phyloP scores from a whole-genome alignment of 1,139 yeast species.

The Pichia sp. region DNA sequence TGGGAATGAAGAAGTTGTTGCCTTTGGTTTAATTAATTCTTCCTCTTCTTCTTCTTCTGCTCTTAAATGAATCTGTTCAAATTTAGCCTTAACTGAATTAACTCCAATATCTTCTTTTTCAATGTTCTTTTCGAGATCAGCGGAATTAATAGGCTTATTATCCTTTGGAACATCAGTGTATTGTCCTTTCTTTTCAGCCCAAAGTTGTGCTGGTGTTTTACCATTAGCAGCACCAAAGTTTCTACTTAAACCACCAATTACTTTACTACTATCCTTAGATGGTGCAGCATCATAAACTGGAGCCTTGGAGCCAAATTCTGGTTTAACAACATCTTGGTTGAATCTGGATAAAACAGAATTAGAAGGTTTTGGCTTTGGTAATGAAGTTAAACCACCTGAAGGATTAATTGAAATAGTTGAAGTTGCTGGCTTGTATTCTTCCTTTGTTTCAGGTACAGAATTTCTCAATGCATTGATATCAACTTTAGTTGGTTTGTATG shows the following conservation, averaged over 20 bases:
- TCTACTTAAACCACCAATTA: conserved; percentile 60
- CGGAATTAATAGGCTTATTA: conserved; percentile 27
- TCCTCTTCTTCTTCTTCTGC: conserved; percentile 27
- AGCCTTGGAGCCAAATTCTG: conserved; percentile 55
- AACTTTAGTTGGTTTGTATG: conserved; percentile 63
- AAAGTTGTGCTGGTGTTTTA: conserved; percentile 88
- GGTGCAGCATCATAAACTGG: conserved; percentile 32
- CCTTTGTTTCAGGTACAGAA: conserved; percentile 31
- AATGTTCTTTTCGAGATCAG: conserved; percentile 12
- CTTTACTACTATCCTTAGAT: conserved; percentile 37
- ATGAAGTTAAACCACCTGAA: conserved; percentile 46
- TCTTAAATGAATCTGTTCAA: conserved; percentile 23
- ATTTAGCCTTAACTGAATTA: conserved; percentile 25
- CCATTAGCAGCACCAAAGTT: conserved; percentile 71
- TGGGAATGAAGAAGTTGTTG: conserved; percentile 20
- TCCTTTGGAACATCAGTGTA: conserved; percentile 39
- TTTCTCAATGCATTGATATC: conserved; percentile 37
- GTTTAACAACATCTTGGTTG: conserved; percentile 32
- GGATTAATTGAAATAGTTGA: conserved; percentile 23
- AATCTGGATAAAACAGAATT: conserved; percentile 50
- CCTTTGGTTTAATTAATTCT: conserved; percentile 18
- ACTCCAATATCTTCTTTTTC: conserved; percentile 26
- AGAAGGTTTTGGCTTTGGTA: conserved; percentile 60
- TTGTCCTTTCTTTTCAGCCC: conserved; percentile 88
- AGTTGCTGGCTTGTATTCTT: conserved; percentile 13